These are phyloP conservation scores for Saccharomycodes ludwigii DNA, from an alignment of 805 yeast species.

Conservation along the genomic window DNA sequence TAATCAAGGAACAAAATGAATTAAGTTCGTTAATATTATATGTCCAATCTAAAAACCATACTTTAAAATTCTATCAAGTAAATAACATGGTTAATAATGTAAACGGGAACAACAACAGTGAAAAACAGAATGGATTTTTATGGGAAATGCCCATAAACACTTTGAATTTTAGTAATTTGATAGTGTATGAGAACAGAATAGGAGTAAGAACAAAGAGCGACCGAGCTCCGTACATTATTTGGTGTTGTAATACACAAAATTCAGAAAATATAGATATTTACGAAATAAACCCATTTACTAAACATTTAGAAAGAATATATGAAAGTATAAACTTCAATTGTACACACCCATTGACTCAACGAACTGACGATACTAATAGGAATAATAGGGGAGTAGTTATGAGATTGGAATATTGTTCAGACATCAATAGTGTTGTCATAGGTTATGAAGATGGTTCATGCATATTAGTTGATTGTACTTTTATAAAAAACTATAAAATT, in stretches of 20 bases:
- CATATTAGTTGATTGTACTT: not conserved
- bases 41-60: conserved; percentile 1
- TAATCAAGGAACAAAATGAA: too few species aligned
- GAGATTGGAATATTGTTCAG: not conserved
- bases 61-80: not conserved
- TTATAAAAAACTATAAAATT: too few species aligned
- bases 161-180: conserved; percentile 22
- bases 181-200: too few species aligned
- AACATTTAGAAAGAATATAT: conserved; percentile 11
- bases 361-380: too few species aligned
- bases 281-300: conserved; percentile 6
- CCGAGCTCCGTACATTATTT: conserved; percentile 9
- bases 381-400: conserved; percentile 1
- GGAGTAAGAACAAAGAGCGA: too few species aligned
- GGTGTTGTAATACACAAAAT: conserved; percentile 20
- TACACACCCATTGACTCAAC: too few species aligned
- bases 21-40: not conserved
- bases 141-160: conserved; percentile 21
- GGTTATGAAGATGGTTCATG: conserved; percentile 1
- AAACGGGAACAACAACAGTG: not conserved
- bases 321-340: conserved; percentile 14
- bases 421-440: not conserved
- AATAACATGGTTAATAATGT: not conserved
- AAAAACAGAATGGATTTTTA: too few species aligned
- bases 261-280: conserved; percentile 20